These are phyloP conservation scores for Cladosporium sp. DNA, from an alignment of 2,329 filamentous ascomycete genomes.

Conservation along the genomic window DNA sequence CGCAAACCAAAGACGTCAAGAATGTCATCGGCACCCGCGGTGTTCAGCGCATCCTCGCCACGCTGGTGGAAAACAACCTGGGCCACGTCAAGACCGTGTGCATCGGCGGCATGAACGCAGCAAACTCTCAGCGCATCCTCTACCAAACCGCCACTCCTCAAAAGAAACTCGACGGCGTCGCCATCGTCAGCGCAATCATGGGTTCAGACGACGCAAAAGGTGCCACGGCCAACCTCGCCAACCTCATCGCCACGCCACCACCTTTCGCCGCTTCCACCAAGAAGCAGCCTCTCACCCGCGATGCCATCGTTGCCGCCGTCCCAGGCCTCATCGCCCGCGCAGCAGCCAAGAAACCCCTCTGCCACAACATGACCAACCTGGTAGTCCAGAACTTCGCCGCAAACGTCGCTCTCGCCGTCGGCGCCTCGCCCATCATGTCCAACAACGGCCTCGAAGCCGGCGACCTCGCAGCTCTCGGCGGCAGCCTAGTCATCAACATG, in stretches of 20 bases:
- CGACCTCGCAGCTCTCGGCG: constrained; percentile 76
- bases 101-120: constrained; percentile 83
- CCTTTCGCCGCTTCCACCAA: constrained; percentile 35
- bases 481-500: constrained; percentile 89
- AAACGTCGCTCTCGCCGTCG: constrained; percentile 81
- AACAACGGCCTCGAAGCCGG: constrained; percentile 79
- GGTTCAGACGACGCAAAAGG: constrained; percentile 66
- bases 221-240: constrained; percentile 60
- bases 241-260: constrained; percentile 53
- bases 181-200: constrained; percentile 87
- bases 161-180: constrained; percentile 75
- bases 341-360: constrained; percentile 66
- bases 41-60: constrained; percentile 64
- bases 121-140: constrained; percentile 72
- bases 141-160: constrained; percentile 62
- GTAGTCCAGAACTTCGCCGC: constrained; percentile 95
- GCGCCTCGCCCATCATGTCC: constrained; percentile 91
- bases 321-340: constrained; percentile 57
- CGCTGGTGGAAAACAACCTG: constrained; percentile 53
- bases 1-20: constrained; percentile 83
- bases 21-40: constrained; percentile 74
- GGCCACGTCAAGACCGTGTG: constrained; percentile 66
- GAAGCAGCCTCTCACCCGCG: constrained; percentile 32
- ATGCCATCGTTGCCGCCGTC: constrained; percentile 30
- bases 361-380: constrained; percentile 96